Conservation (phyloP, 2,329 filamentous ascomycete species). For the Pseudogymnoascus sp. region DNA sequence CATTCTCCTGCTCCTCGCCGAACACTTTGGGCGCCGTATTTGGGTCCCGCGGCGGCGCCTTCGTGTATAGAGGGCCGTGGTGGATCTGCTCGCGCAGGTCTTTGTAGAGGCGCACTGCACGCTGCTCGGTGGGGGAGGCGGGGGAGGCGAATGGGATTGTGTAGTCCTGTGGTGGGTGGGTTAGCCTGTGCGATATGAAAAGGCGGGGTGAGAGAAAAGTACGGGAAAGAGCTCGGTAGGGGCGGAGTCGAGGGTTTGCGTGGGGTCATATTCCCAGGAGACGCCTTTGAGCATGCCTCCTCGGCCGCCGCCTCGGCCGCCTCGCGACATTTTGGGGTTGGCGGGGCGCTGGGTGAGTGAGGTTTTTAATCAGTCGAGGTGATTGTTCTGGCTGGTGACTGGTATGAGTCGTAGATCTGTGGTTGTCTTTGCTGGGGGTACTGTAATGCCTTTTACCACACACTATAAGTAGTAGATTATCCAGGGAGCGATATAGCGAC, state of each 20-base stretch:
- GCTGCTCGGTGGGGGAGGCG: slow-evolving; percentile 36
- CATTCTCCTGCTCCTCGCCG: slow-evolving; percentile 33
- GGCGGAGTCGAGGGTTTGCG: slow-evolving; percentile 28
- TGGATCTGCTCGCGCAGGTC: slow-evolving; percentile 46
- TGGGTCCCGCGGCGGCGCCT: slow-evolving; percentile 22
- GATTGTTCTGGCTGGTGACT: not conserved
- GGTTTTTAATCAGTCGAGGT: not conserved
- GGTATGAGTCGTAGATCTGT: not conserved
- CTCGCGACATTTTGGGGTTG: slow-evolving; percentile 11
- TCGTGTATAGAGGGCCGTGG: slow-evolving; percentile 49
- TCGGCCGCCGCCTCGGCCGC: slow-evolving; percentile 13
- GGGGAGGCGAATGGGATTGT: slow-evolving; percentile 31
- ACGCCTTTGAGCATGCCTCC: slow-evolving; percentile 23
- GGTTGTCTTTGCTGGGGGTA: not conserved
- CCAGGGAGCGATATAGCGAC: not conserved
- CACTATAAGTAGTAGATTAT: not conserved
- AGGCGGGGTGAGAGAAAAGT: slow-evolving; percentile 18
- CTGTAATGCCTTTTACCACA: not conserved
- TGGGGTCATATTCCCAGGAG: slow-evolving; percentile 26
- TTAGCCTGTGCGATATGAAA: slow-evolving; percentile 7
- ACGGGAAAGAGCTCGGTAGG: slow-evolving; percentile 41
- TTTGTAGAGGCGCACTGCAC: slow-evolving; percentile 41
- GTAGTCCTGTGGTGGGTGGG: slow-evolving; percentile 18
- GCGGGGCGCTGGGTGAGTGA: not conserved
- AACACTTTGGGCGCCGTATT: slow-evolving; percentile 33